phyloP scores from a whole-genome alignment of 75 land plant genomes.

The Selaginella tamariscina region DNA sequence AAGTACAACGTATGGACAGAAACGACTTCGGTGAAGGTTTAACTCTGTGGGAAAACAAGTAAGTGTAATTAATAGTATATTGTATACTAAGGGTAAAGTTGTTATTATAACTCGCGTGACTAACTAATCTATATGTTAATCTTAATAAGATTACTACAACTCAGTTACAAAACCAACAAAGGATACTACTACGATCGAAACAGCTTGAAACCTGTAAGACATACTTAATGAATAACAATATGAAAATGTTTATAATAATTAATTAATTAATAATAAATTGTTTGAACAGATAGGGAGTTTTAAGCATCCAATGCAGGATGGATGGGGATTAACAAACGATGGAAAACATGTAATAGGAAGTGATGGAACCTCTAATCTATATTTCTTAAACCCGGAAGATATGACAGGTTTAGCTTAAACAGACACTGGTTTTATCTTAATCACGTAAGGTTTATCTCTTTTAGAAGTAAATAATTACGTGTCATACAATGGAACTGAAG shows the following conservation, averaged over 20 bases:
- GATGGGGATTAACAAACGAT: constrained; percentile 93
- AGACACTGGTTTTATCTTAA: no score
- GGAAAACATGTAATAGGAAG: constrained; percentile 71
- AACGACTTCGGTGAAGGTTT: no score
- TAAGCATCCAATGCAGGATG: constrained; percentile 82
- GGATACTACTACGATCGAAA: neutral
- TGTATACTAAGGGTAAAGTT: no score
- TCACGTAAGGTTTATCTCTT: no score
- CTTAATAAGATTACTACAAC: neutral
- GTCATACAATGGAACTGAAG: constrained; percentile 47
- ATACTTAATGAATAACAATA: no score
- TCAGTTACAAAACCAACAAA: neutral
- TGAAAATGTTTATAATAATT: neutral
- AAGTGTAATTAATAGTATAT: no score
- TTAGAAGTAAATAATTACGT: no score
- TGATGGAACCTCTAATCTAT: constrained; percentile 78
- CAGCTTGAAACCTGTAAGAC: neutral
- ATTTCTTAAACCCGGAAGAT: constrained; percentile 55
- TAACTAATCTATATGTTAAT: neutral
- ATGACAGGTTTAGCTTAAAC: constrained; percentile 72
- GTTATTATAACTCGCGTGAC: no score
- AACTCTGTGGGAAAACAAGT: no score
- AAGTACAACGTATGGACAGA: no score
- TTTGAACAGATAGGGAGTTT: constrained; percentile 38
- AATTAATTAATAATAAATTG: neutral